Conservation (phyloP, 805 yeast genomes). For the Nakazawaea molendinolei region DNA sequence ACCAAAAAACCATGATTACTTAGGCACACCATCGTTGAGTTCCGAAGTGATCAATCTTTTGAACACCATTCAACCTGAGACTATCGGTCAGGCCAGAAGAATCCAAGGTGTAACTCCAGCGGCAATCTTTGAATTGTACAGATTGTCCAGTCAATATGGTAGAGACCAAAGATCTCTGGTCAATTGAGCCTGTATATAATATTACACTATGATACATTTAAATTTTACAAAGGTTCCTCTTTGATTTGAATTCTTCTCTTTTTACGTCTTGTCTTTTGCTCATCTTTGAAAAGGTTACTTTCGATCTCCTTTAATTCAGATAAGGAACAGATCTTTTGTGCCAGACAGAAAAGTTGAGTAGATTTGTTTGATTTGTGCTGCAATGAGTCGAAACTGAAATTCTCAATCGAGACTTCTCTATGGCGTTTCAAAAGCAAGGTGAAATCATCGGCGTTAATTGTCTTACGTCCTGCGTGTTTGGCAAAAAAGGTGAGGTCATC, state of each 20-base stretch:
- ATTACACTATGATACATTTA: no score
- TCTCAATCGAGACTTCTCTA: slow-evolving; percentile 10
- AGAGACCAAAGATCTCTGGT: background rate
- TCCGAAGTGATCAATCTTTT: slow-evolving; percentile 65
- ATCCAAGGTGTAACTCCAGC: slow-evolving; percentile 96
- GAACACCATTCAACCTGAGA: slow-evolving; percentile 73
- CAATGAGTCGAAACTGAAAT: slow-evolving; percentile 8
- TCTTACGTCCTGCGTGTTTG: slow-evolving; percentile 22
- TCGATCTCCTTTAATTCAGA: slow-evolving; percentile 22
- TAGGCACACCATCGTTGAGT: slow-evolving; percentile 55
- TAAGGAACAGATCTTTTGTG: slow-evolving; percentile 16
- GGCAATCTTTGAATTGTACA: slow-evolving; percentile 73
- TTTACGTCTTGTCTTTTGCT: slow-evolving; percentile 2
- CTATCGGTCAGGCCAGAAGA: slow-evolving; percentile 92
- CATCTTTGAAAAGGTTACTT: slow-evolving; percentile 17
- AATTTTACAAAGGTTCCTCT: no score
- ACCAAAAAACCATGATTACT: slow-evolving; percentile 65
- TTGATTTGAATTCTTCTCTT: slow-evolving; percentile 1
- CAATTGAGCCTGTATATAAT: background rate
- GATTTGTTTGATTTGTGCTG: slow-evolving; percentile 1
- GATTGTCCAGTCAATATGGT: slow-evolving; percentile 23
- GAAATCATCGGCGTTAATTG: slow-evolving; percentile 27
- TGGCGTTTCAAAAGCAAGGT: slow-evolving; percentile 26
- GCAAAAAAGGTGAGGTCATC: slow-evolving; percentile 29
- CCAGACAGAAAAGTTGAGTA: slow-evolving; percentile 13